A percentile compares a stretch with the other conserved stretches of the same genome.
These are phyloP conservation scores for Alternaria hordeiaustralica DNA, from an alignment of 2,329 filamentous ascomycete species.

Conservation along the genomic window DNA sequence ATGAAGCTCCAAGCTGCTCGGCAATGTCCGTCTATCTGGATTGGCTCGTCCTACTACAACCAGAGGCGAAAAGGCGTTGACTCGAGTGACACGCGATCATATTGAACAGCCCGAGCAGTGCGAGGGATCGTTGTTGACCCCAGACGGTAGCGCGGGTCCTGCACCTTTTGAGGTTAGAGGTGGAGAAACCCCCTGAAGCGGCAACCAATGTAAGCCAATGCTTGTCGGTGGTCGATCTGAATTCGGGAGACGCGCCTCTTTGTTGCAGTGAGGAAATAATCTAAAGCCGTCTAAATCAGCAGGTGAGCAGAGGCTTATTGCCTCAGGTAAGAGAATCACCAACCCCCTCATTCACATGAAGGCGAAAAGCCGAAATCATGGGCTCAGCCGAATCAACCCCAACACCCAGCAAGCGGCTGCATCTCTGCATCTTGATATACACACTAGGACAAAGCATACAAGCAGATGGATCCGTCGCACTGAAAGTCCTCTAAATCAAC, in stretches of 20 bases:
- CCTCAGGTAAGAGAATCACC: slow-evolving; percentile 15
- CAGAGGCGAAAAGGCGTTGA: slow-evolving; percentile 8
- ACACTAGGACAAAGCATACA: not conserved
- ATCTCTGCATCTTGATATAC: not conserved
- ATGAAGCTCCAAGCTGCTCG: slow-evolving; percentile 9
- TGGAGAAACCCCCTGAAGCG: slow-evolving; percentile 8
- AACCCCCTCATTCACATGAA: slow-evolving; percentile 31
- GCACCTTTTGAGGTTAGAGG: slow-evolving; percentile 8
- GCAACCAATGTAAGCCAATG: slow-evolving; percentile 22
- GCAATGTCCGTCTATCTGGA: slow-evolving; percentile 9
- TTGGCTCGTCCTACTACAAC: slow-evolving; percentile 10
- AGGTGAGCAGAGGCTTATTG: slow-evolving; percentile 24
- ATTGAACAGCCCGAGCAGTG: slow-evolving; percentile 10
- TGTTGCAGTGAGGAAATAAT: slow-evolving; percentile 14
- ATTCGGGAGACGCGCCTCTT: slow-evolving; percentile 21
- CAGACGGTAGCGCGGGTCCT: slow-evolving; percentile 6
- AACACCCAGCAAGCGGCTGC: not conserved
- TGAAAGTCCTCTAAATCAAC: not conserved
- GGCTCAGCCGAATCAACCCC: not conserved
- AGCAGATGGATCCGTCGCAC: not conserved
- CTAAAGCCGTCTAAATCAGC: slow-evolving; percentile 19
- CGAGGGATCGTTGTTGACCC: slow-evolving; percentile 10
- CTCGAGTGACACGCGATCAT: slow-evolving; percentile 6
- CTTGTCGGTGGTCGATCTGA: slow-evolving; percentile 19
- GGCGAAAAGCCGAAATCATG: not conserved